Base-by-base conservation (phyloP, 169 alveolate species). In the Cyclospora cayetanensis region DNA sequence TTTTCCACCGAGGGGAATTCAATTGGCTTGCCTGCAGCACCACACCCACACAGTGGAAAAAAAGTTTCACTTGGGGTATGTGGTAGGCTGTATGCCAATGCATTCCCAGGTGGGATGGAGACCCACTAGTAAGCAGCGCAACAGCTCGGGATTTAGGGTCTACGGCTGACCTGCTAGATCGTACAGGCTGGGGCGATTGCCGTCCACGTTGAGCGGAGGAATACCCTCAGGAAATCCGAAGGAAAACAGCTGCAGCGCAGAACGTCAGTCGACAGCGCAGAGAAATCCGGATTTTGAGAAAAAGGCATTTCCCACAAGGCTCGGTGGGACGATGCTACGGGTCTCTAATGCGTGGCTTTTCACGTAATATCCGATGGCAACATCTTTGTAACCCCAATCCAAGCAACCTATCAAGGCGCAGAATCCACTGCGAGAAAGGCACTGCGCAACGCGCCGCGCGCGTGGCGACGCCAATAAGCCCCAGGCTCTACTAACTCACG, bases 111-210 rank as follows among this genome's bases (percentile, higher is more conserved):
- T 37, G 53, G n/a, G n/a, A n/a, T n/a, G n/a, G n/a, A n/a, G n/a
- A n/a, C n/a, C n/a, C n/a, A n/a, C n/a, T n/a, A n/a, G 52, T 15
- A 70, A 70, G 52, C 55, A 35, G 25, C 0, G 52, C 53, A 43
- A 20, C 34, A 9, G 0, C 41, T 22, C 31, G 0, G 4, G 55
- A 35, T 70, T 4, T n/a, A n/a, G n/a, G n/a, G n/a, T 1, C 60
- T 46, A 37, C 1, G 60, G 25, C 53, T 70, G 35, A 43, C 83
- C 83, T 20, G 46, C n/a, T 9, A 70, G 83, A 55, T 70, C 83
- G 83, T 70, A 70, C 12, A 70, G 83, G 34, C 83, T 70, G 60
- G 83, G 83, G 83, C 83, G 39, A 20, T 29, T 37, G 83, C 83
- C 60, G 35, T 70, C 83, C 35, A 55, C 39, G 52, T 70, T 70